These are phyloP conservation scores for Tagetes erecta DNA, from an alignment of 129 eudicot genomes.

Conservation along the genomic window DNA sequence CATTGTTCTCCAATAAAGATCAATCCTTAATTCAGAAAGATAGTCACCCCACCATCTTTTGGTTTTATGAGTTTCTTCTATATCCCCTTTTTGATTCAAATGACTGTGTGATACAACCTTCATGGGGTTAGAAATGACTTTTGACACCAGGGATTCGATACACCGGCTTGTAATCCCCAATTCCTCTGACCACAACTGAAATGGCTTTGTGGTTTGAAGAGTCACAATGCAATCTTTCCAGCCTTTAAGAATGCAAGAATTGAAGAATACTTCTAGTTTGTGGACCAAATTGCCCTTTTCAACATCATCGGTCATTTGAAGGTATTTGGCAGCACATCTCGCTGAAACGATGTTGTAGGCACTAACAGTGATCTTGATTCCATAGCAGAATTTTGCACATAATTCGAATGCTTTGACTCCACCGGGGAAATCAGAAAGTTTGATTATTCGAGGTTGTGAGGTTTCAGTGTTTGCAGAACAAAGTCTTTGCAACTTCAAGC, in stretches of 20 bases:
- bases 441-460: slow-evolving; percentile 57
- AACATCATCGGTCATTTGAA: slow-evolving; percentile 81
- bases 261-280: slow-evolving; percentile 73
- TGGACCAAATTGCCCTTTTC: slow-evolving; percentile 73
- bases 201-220: slow-evolving; percentile 61
- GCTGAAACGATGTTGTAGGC: slow-evolving; percentile 70
- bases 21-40: slow-evolving; percentile 67
- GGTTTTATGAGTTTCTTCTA: slow-evolving; percentile 20
- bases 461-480: slow-evolving; percentile 58
- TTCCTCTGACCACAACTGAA: slow-evolving; percentile 62
- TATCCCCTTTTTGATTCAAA: slow-evolving; percentile 43
- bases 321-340: slow-evolving; percentile 76
- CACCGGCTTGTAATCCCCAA: slow-evolving; percentile 73
- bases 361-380: slow-evolving; percentile 75
- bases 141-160: slow-evolving; percentile 63
- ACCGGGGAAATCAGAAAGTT: slow-evolving; percentile 81
- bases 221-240: slow-evolving; percentile 81
- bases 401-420: slow-evolving; percentile 76
- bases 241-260: slow-evolving; percentile 78
- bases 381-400: slow-evolving; percentile 90
- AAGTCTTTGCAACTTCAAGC: slow-evolving; percentile 58
- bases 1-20: slow-evolving; percentile 80
- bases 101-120: slow-evolving; percentile 49
- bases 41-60: slow-evolving; percentile 91
- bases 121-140: slow-evolving; percentile 57